Conservation (phyloP, 2,329 filamentous ascomycete genomes). For the Colletotrichum liriopes region DNA sequence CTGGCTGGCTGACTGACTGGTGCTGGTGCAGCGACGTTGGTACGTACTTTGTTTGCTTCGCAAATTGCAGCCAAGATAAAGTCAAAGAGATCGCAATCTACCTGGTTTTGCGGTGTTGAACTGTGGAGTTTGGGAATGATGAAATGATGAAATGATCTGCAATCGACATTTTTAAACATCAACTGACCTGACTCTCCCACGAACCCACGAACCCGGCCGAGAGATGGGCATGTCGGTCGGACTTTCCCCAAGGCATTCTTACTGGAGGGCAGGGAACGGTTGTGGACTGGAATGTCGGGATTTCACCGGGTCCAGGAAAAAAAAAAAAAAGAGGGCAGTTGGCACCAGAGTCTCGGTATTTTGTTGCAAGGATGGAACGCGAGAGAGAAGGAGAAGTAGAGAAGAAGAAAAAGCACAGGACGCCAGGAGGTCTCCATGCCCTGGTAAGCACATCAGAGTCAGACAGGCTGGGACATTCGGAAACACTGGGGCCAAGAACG, state of each 20-base stretch:
- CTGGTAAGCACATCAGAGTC: conserved; percentile 5
- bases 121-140: neutral
- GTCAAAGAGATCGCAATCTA: neutral
- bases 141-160: conserved; percentile 22
- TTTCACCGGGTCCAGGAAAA: neutral
- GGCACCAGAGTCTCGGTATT: conserved; percentile 27
- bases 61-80: neutral
- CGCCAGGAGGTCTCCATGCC: conserved; percentile 22
- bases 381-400: neutral
- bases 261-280: conserved; percentile 6
- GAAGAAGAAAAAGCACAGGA: conserved; percentile 36
- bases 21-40: neutral
- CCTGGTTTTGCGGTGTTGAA: neutral
- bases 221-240: neutral
- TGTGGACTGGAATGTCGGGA: conserved; percentile 13
- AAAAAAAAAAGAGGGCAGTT: neutral
- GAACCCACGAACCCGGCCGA: conserved; percentile 16
- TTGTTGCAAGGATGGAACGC: conserved; percentile 29
- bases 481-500: conserved; percentile 27
- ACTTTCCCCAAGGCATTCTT: neutral
- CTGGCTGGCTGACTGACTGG: neutral
- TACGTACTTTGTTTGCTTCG: conserved; percentile 1
- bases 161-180: neutral
- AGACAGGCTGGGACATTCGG: conserved; percentile 16
- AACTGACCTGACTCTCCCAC: neutral